Evolutionary conservation across 345 rosid species (phyloP).

Genomic region (Heritiera fomes): DNA sequence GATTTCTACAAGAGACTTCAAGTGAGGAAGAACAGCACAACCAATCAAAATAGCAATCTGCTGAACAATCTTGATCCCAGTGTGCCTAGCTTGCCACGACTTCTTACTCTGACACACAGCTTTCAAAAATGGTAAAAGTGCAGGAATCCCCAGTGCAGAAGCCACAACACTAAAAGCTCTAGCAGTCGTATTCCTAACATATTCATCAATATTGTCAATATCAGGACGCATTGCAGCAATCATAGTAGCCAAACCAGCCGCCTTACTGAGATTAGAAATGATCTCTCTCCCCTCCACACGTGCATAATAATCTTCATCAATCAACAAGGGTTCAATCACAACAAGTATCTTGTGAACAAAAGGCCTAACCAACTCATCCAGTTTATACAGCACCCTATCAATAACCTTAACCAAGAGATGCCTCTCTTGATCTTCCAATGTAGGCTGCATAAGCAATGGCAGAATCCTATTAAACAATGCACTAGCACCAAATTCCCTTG

Average conservation of each 20-base stretch:
- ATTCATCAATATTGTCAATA: constrained; percentile 96
- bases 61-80: constrained; percentile 99
- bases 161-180: constrained; percentile 99
- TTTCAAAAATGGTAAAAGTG: constrained; percentile 86
- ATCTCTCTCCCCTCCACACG: constrained; percentile 99
- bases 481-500: constrained; percentile 97
- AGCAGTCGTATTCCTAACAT: constrained; percentile 98
- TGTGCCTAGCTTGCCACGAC: constrained; percentile 99
- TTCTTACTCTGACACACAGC: constrained; percentile 99
- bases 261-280: constrained; percentile 95
- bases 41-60: constrained; percentile 98
- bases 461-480: constrained; percentile 84
- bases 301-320: constrained; percentile 99
- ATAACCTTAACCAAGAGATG: constrained; percentile 98
- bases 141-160: constrained; percentile 97
- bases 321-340: constrained; percentile 95
- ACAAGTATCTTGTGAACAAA: constrained; percentile 97
- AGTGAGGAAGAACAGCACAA: constrained; percentile 96
- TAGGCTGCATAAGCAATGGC: constrained; percentile 98
- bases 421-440: constrained; percentile 98
- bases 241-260: constrained; percentile 99
- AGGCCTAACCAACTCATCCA: constrained; percentile 98
- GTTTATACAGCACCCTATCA: constrained; percentile 86
- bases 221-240: constrained; percentile 99
- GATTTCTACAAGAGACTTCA: constrained; percentile 89